Evolutionary conservation across 228 moss, liverwort and hornwort genomes (phyloP).

Genomic region (Sphagnum magellanicum): DNA sequence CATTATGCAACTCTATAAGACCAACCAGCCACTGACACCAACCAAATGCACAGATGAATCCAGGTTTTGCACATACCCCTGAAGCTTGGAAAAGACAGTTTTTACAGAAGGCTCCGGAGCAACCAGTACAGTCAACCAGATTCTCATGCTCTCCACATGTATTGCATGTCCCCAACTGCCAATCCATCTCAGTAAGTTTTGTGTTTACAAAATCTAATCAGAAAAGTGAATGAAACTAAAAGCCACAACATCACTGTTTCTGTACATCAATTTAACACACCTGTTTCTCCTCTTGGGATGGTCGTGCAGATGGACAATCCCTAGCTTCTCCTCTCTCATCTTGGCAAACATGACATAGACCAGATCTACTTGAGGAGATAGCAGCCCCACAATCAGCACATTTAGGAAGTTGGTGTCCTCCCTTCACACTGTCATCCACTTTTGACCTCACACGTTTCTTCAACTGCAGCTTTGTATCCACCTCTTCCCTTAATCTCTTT

Average conservation of each 20-base stretch:
- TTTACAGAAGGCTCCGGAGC: slow-evolving; percentile 64
- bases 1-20: too few species aligned
- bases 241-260: too few species aligned
- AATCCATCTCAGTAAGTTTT: neutral
- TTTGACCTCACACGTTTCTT: slow-evolving; percentile 61
- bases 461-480: slow-evolving; percentile 32
- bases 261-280: slow-evolving; percentile 6
- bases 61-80: slow-evolving; percentile 27
- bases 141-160: slow-evolving; percentile 63
- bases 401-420: slow-evolving; percentile 25
- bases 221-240: neutral
- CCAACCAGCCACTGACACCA: too few species aligned
- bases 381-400: slow-evolving; percentile 58
- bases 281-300: slow-evolving; percentile 32
- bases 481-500: slow-evolving; percentile 68
- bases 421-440: slow-evolving; percentile 32
- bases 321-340: slow-evolving; percentile 26
- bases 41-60: too few species aligned
- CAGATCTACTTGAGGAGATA: slow-evolving; percentile 30
- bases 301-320: slow-evolving; percentile 20
- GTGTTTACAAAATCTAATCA: too few species aligned
- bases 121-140: slow-evolving; percentile 66
- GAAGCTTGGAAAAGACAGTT: slow-evolving; percentile 68
- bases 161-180: slow-evolving; percentile 68
- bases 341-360: slow-evolving; percentile 52